Percentiles rank a stretch among this genome's conserved stretches.
Evolutionary conservation across 495 filamentous ascomycete species (phyloP).

Genomic region (Talaromyces stipitatus): DNA sequence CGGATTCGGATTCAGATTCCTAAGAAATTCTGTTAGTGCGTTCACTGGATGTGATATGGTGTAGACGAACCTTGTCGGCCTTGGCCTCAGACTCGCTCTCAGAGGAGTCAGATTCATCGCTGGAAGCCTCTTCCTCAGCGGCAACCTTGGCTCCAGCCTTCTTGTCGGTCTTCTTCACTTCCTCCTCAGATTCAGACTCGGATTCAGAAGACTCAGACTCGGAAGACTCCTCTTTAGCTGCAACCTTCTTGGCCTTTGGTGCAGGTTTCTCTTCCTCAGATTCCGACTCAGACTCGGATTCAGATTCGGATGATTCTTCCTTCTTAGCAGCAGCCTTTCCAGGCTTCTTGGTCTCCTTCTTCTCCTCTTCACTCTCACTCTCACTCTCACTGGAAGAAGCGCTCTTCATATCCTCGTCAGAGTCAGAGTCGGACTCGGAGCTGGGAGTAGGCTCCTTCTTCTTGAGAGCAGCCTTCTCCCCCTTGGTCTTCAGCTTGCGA

Average conservation of each 20-base stretch:
- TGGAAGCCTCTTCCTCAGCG: conserved; percentile 19
- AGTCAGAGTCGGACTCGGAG: conserved; percentile 39
- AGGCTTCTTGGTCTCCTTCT: conserved; percentile 22
- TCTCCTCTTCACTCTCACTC: conserved; percentile 29
- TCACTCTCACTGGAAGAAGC: conserved; percentile 29
- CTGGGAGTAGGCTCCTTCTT: conserved; percentile 42
- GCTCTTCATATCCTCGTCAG: conserved; percentile 33
- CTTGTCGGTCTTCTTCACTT: conserved; percentile 5
- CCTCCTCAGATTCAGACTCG: conserved; percentile 16
- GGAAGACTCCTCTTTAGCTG: conserved; percentile 29
- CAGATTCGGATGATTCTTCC: conserved; percentile 22
- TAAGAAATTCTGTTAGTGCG: conserved; percentile 10
- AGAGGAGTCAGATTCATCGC: conserved; percentile 32
- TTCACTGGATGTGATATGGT: conserved; percentile 16
- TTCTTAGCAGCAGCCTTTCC: conserved; percentile 19
- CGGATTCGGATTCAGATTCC: conserved; percentile 25
- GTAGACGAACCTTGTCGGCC: conserved; percentile 33
- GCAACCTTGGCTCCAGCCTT: conserved; percentile 15
- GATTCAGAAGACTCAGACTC: conserved; percentile 22
- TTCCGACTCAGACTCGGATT: conserved; percentile 31
- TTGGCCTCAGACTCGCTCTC: conserved; percentile 44
- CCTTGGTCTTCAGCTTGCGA: conserved; percentile 35
- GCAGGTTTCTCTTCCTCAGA: conserved; percentile 38
- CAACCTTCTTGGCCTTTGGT: conserved; percentile 17
- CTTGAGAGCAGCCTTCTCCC: conserved; percentile 27